phyloP scores from a whole-genome alignment of 2,329 filamentous ascomycete species.

The Apiospora pterosperma region DNA sequence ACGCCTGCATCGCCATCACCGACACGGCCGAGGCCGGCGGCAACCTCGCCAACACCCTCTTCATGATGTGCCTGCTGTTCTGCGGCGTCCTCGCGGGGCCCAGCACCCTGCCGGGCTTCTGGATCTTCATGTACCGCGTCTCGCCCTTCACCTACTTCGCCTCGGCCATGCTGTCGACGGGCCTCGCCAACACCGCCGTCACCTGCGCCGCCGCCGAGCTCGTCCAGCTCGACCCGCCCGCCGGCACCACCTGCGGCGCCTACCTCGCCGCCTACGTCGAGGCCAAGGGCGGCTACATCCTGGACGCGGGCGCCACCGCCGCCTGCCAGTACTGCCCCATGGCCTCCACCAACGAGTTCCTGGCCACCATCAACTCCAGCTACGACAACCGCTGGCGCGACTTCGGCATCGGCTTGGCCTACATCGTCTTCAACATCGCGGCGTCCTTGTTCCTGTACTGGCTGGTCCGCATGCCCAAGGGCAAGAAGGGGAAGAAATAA shows the following conservation, averaged over 20 bases:
- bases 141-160: constrained; percentile 83
- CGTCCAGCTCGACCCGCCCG: constrained; percentile 59
- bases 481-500: constrained; percentile 5
- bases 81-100: constrained; percentile 41
- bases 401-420: constrained; percentile 61
- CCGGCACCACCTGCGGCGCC: constrained; percentile 53
- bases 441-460: constrained; percentile 56
- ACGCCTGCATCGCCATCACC: constrained; percentile 69
- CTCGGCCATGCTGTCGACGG: constrained; percentile 66
- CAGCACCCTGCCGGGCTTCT: constrained; percentile 64
- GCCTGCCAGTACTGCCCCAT: constrained; percentile 56
- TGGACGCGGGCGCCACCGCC: constrained; percentile 41
- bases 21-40: constrained; percentile 66
- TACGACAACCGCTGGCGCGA: constrained; percentile 66
- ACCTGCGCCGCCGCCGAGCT: constrained; percentile 68
- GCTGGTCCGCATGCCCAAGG: constrained; percentile 45
- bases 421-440: constrained; percentile 54
- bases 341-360: constrained; percentile 47
- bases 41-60: constrained; percentile 60
- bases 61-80: constrained; percentile 60
- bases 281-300: constrained; percentile 49
- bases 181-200: constrained; percentile 64
- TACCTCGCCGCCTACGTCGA: constrained; percentile 55
- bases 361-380: constrained; percentile 43
- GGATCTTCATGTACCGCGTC: constrained; percentile 81